Conservation (phyloP, 2,329 filamentous ascomycete species). For the Paraphoma chrysanthemicola region DNA sequence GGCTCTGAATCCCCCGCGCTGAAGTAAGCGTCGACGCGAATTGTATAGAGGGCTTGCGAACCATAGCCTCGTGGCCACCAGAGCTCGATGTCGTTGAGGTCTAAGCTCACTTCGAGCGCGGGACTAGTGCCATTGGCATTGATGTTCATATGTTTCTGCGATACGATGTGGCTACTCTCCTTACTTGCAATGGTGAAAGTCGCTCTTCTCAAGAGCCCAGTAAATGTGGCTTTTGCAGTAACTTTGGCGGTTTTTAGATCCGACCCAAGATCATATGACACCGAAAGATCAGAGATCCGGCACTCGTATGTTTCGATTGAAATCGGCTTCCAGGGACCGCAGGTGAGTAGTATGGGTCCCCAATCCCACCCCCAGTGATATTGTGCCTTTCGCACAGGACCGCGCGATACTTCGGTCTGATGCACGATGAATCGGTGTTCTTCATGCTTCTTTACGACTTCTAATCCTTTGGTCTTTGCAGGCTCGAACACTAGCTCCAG, state of each 20-base stretch:
- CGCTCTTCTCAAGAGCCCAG: slow-evolving; percentile 1
- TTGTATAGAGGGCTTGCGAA: slow-evolving; percentile 72
- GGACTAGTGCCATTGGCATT: slow-evolving; percentile 13
- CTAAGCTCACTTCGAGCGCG: slow-evolving; percentile 49
- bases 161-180: background rate
- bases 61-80: slow-evolving; percentile 84
- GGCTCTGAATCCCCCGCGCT: background rate
- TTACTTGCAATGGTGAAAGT: background rate
- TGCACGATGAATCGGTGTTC: slow-evolving; percentile 58
- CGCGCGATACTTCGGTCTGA: slow-evolving; percentile 56
- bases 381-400: slow-evolving; percentile 60
- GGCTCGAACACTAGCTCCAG: slow-evolving; percentile 66
- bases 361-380: slow-evolving; percentile 61
- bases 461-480: slow-evolving; percentile 58
- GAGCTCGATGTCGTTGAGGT: slow-evolving; percentile 63
- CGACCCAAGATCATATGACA: slow-evolving; percentile 62
- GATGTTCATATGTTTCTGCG: background rate
- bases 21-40: slow-evolving; percentile 41
- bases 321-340: slow-evolving; percentile 71
- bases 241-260: slow-evolving; percentile 9
- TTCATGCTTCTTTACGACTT: slow-evolving; percentile 60
- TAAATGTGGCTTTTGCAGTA: background rate
- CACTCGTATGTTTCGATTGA: slow-evolving; percentile 73
- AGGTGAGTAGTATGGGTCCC: slow-evolving; percentile 57
- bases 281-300: slow-evolving; percentile 69